Evolutionary conservation across 2,329 filamentous ascomycete species (phyloP).

Genomic region (Pyrenochaeta sp.): DNA sequence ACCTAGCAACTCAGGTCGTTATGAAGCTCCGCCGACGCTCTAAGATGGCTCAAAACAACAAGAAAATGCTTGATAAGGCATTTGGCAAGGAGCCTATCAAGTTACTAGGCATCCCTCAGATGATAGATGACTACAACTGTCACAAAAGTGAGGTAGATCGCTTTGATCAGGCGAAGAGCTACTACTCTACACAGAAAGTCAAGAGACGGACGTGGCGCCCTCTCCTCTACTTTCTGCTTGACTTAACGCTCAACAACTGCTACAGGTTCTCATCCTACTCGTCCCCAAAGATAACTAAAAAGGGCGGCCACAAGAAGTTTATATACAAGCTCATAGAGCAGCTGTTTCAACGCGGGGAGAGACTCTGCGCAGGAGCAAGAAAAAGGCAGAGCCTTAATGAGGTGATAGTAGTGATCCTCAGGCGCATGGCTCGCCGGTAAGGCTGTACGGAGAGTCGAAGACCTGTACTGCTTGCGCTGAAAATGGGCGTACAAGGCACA

Average conservation of each 20-base stretch:
- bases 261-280: background rate
- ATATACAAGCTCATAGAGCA: conserved; percentile 1
- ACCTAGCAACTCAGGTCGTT: no score
- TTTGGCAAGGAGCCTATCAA: no score
- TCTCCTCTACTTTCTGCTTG: background rate
- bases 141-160: background rate
- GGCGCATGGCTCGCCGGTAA: no score
- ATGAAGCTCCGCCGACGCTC: no score
- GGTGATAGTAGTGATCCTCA: no score
- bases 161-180: conserved; percentile 1
- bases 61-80: no score
- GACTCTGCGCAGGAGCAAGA: background rate
- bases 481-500: no score
- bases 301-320: background rate
- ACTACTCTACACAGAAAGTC: background rate
- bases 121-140: background rate
- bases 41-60: no score
- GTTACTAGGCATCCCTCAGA: no score
- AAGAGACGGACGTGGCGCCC: background rate
- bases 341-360: background rate
- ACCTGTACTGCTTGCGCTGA: no score
- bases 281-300: background rate
- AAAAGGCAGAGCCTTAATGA: background rate
- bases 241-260: no score
- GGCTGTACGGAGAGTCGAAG: no score